Base-by-base conservation (phyloP, 768 basidiomycete genomes). In the Boletus patriciae region DNA sequence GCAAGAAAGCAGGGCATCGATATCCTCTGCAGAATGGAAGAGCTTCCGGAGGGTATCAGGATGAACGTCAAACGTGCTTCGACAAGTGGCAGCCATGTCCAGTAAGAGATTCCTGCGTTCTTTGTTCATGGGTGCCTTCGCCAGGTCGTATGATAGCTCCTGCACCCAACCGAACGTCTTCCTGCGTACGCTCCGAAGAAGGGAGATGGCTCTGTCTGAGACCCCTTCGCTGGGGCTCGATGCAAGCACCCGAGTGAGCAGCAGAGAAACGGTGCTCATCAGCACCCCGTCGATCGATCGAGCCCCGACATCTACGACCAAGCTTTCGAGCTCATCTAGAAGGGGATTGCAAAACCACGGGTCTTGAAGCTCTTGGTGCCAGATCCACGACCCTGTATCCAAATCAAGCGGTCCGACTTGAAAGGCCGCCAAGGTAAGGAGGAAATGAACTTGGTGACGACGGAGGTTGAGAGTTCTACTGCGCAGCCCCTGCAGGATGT, bases 341-440 rank as follows among this genome's bases (percentile, higher is more conserved):
- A 41, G 34, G 34, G 34, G 12, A 5, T 41, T 3, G 41, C 41
- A 41, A 11, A 41, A 41, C 1, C 0, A 21, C 4, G 37, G 3
- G 18, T 38, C 37, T 38, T 38, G 37, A n/a, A 38, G 37, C 18
- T 38, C 37, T n/a, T 38, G 41, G 13, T 41, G 41, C 41, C 41
- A 41, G 2, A 21, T 19, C 19, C 13, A 21, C 19, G 13, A 10
- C 41, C 41, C 41, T 34, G 46, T n/a, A 31, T 46, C 15, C 34
- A 34, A 34, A 34, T 44, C 57, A 4, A 81, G 50, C 2, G 81
- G 62, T 33, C 38, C 46, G 1, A 49, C 53, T 15, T 48, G 46
- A 23, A 33, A 42, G 11, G 4, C 12, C 0, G 41, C 19, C 3
- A 12, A 19, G 5, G 41, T 4, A 2, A 41, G 21, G 5, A 41